phyloP scores from a whole-genome alignment of 768 basidiomycete genomes.

The Candolleomyces eurysporus region DNA sequence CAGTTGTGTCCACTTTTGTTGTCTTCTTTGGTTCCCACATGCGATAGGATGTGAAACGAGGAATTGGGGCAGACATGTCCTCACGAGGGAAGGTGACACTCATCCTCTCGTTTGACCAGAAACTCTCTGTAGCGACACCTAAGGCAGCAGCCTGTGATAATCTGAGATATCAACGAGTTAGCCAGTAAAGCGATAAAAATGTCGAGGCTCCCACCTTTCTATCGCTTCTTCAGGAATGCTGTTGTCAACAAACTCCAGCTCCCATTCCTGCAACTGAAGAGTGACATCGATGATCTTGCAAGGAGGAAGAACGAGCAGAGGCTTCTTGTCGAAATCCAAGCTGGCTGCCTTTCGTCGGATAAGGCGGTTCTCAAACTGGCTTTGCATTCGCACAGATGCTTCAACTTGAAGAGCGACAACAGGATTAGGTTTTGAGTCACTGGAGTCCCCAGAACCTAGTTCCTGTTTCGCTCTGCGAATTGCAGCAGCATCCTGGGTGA shows the following conservation, averaged over 20 bases:
- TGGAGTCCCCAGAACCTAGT: too few relatives aligned
- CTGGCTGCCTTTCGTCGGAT: background rate
- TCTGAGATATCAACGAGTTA: background rate
- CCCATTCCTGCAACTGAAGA: background rate
- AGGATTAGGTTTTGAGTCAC: background rate
- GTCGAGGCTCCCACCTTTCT: background rate
- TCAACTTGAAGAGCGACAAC: background rate
- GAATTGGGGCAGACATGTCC: background rate
- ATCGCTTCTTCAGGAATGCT: background rate
- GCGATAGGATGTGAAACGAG: background rate
- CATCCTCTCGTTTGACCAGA: background rate
- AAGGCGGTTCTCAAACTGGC: background rate
- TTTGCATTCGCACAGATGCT: background rate
- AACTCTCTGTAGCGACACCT: background rate
- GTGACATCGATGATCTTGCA: background rate
- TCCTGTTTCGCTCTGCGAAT: background rate
- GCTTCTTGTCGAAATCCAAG: background rate
- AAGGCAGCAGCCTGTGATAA: background rate
- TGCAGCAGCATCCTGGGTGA: background rate
- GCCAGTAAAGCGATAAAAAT: background rate
- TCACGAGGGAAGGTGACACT: conserved; percentile 1
- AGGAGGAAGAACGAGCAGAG: conserved; percentile 1
- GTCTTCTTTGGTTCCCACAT: background rate
- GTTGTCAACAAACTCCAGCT: background rate
- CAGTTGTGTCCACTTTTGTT: background rate